Conservation (phyloP, 345 rosid species). For the Citrus trifoliata region DNA sequence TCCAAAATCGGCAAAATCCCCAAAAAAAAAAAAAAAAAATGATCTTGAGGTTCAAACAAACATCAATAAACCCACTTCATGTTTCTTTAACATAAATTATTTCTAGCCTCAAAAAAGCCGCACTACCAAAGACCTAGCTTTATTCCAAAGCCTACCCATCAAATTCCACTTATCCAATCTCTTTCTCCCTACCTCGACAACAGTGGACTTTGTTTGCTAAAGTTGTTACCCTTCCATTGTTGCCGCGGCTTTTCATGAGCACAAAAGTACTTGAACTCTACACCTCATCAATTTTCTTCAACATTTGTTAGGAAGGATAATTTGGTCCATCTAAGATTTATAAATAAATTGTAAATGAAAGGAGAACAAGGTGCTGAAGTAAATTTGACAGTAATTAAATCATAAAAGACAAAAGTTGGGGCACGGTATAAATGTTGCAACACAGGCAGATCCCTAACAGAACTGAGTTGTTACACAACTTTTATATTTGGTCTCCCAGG, state of each 20-base stretch:
- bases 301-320: neutral
- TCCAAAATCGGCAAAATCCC: conserved; percentile 30
- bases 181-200: conserved; percentile 63
- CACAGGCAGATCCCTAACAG: too few species aligned
- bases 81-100: conserved; percentile 85
- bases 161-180: conserved; percentile 89
- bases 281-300: conserved; percentile 52
- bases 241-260: conserved; percentile 77
- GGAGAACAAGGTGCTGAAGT: too few species aligned
- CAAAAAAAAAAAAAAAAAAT: conserved; percentile 46
- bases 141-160: conserved; percentile 88
- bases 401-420: too few species aligned
- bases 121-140: conserved; percentile 61
- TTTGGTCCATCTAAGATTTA: too few species aligned
- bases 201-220: conserved; percentile 63
- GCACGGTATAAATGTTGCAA: too few species aligned
- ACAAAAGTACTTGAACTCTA: conserved; percentile 79
- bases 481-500: conserved; percentile 78
- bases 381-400: too few species aligned
- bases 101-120: conserved; percentile 93
- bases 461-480: neutral
- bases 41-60: conserved; percentile 82
- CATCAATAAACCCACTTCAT: conserved; percentile 58
- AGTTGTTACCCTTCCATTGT: conserved; percentile 56
- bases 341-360: too few species aligned